Base-by-base conservation (phyloP, 2,329 filamentous ascomycete genomes). In the Aspergillus udagawae region DNA sequence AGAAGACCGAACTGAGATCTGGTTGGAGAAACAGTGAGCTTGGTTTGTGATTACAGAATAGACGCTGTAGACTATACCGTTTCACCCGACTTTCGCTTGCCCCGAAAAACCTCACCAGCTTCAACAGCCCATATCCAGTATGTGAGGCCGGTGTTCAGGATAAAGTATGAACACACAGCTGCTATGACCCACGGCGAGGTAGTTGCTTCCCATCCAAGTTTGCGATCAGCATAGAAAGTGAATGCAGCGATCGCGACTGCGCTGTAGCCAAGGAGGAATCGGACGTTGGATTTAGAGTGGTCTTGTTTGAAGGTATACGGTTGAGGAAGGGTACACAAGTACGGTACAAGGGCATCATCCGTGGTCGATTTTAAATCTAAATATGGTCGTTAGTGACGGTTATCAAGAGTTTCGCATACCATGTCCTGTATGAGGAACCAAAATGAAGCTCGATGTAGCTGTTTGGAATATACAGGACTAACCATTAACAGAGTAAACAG, bases 301-400 rank as follows among this genome's bases (percentile, higher is more conserved):
- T 89, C 87, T 76, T 96, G 92, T 61, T 79, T 83, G 81, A 97
- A 97, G 64, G 71, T 70, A 63, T 76, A 77, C 21, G 75, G 75
- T 21, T 73, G 69, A 82, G 87, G 73, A n/a, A 97, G 86, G 32
- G 86, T 90, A 76, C 91, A 93, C 62, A 99, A 86, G 80, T 97
- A 97, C 77, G 94, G 92, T 58, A 90, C 86, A 59, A 99, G 87
- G 56, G 92, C 91, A 77, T 99, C 94, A 79, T 99, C 94, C 64
- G 90, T 91, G 42, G 92, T 95, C 79, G 94, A 96, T 77, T 97
- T 97, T 63, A 99, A 88, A 73, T 97, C 94, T 96, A 50, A 35
- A 12, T 49, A 17, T 42, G 8, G 1, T 28, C 25, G 17, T 62
- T 44, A 41, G 56, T 61, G 49, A 65, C 52, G n/a, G n/a, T 7